A percentile compares a stretch with the other conserved stretches of the same genome.
Conservation (phyloP, 1,284 basidiomycete species). For the Inonotus obliquus region DNA sequence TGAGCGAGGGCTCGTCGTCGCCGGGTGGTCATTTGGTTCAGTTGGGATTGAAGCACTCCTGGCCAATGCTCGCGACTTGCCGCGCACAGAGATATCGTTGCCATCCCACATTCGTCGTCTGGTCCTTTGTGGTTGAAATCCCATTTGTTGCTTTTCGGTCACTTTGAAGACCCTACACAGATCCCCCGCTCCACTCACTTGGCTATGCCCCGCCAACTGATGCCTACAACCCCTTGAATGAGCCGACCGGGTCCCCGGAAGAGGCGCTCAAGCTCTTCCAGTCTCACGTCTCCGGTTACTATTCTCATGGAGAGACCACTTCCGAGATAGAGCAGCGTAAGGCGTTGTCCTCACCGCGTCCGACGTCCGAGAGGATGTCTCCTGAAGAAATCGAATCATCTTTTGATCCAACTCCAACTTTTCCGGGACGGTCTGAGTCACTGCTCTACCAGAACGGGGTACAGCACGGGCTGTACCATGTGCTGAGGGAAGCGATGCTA, state of each 20-base stretch:
- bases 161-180: background rate
- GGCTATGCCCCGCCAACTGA: conserved; percentile 23
- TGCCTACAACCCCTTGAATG: conserved; percentile 24
- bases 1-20: conserved; percentile 14
- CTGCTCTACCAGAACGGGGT: conserved; percentile 18
- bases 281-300: conserved; percentile 27
- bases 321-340: background rate
- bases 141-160: background rate
- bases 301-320: conserved; percentile 22
- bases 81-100: conserved; percentile 17
- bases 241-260: conserved; percentile 19
- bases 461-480: conserved; percentile 16
- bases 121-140: background rate
- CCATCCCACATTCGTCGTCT: conserved; percentile 4
- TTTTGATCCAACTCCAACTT: conserved; percentile 17
- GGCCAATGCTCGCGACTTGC: conserved; percentile 18
- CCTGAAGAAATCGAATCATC: conserved; percentile 18
- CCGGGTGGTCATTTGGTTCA: conserved; percentile 24
- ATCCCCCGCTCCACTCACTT: conserved; percentile 15
- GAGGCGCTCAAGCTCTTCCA: conserved; percentile 21
- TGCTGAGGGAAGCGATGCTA: conserved; percentile 16
- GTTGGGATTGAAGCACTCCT: conserved; percentile 22
- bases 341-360: conserved; percentile 11
- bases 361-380: conserved; percentile 18
- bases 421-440: conserved; percentile 22